Percentiles rank a stretch among this genome's conserved stretches.
Conservation (phyloP, 179 eudicot species). For the Spergularia azorica region DNA sequence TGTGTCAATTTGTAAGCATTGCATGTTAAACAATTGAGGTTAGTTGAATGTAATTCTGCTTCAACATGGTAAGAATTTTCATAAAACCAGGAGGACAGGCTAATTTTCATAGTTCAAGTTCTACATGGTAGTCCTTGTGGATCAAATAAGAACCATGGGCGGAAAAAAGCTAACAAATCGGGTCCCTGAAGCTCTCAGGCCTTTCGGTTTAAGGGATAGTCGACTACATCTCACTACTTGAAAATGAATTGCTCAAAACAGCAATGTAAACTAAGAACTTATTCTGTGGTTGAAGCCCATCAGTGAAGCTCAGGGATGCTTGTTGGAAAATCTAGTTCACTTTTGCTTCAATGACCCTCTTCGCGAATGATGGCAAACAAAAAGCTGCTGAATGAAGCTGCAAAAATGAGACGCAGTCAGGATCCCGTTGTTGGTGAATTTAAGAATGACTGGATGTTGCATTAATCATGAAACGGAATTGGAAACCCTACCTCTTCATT, state of each 20-base stretch:
- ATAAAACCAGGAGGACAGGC: background rate
- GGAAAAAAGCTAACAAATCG: slow-evolving; percentile 24
- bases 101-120: background rate
- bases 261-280: background rate
- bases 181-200: slow-evolving; percentile 3
- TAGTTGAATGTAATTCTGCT: background rate
- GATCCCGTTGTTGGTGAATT: background rate
- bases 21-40: too few species aligned
- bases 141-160: background rate
- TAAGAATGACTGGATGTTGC: background rate
- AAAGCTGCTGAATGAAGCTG: slow-evolving; percentile 90
- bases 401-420: background rate
- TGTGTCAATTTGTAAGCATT: background rate
- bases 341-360: slow-evolving; percentile 68
- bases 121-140: background rate
- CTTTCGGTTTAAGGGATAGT: slow-evolving; percentile 5
- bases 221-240: slow-evolving; percentile 4
- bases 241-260: slow-evolving; percentile 9
- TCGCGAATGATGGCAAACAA: slow-evolving; percentile 88
- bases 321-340: slow-evolving; percentile 26
- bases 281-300: slow-evolving; percentile 20
- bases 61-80: background rate
- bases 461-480: background rate
- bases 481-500: slow-evolving; percentile 61
- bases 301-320: background rate